phyloP scores from a whole-genome alignment of 1,284 basidiomycete species.

The Pascua guehoae region DNA sequence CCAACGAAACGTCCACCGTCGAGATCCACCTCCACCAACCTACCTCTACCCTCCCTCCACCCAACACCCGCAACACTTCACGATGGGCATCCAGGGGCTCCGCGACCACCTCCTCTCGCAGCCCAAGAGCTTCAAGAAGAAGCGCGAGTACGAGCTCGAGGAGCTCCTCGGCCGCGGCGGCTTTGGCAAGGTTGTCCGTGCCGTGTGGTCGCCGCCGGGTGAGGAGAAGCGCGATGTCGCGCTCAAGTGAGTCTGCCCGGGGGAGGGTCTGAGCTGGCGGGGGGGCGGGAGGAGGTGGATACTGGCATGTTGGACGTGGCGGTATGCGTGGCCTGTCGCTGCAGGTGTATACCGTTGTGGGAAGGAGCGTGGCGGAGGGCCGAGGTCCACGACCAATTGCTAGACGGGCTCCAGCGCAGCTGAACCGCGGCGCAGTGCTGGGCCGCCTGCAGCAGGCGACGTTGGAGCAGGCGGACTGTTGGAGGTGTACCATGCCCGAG shows the following conservation, averaged over 20 bases:
- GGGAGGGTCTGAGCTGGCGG: background rate
- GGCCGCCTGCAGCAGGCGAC: too few species aligned
- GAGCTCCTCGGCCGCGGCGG: slow-evolving; percentile 68
- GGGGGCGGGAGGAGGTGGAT: background rate
- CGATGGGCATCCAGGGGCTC: slow-evolving; percentile 36
- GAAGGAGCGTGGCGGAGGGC: too few species aligned
- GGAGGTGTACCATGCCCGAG: too few species aligned
- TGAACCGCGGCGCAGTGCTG: too few species aligned
- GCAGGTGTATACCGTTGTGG: too few species aligned
- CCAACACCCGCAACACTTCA: background rate
- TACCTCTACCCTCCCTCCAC: too few species aligned
- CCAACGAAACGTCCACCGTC: too few species aligned
- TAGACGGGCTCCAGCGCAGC: too few species aligned
- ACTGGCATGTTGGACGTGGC: background rate
- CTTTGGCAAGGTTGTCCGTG: slow-evolving; percentile 74
- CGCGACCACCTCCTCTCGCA: slow-evolving; percentile 62
- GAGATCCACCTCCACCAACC: background rate
- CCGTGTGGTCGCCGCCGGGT: slow-evolving; percentile 55
- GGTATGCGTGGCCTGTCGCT: background rate
- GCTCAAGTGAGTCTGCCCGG: slow-evolving; percentile 49
- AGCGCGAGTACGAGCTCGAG: slow-evolving; percentile 56
- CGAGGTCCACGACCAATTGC: too few species aligned
- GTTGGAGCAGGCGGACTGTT: too few species aligned
- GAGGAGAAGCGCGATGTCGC: slow-evolving; percentile 68
- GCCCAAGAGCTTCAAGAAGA: slow-evolving; percentile 77